Evolutionary conservation across 2,329 filamentous ascomycete genomes (phyloP).

Genomic region (Phialophora chinensis): DNA sequence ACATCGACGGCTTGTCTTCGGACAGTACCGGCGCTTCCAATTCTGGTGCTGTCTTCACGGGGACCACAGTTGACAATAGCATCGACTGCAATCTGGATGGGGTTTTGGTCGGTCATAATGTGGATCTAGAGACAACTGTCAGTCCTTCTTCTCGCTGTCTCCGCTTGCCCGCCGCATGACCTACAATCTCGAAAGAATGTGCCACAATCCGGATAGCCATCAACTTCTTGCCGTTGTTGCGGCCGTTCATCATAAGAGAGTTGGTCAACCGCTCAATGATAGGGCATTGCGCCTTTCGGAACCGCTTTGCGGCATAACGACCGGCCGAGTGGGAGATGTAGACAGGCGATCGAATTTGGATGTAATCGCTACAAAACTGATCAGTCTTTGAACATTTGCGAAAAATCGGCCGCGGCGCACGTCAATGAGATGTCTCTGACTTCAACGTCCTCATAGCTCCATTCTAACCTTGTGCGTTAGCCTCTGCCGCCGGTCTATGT

Average conservation of each 20-base stretch:
- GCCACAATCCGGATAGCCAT: constrained; percentile 99
- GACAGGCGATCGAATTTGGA: constrained; percentile 98
- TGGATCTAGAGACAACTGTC: constrained; percentile 72
- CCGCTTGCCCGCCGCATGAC: constrained; percentile 50
- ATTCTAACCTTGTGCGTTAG: constrained; percentile 46
- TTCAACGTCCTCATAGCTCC: constrained; percentile 98
- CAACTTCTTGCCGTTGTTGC: constrained; percentile 99
- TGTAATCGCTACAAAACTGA: constrained; percentile 81
- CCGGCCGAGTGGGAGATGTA: constrained; percentile 99
- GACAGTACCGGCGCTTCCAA: constrained; percentile 98
- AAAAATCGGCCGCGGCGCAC: constrained; percentile 64
- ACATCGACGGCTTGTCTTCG: constrained; percentile 99
- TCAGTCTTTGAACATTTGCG: neutral
- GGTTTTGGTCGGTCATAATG: constrained; percentile 99
- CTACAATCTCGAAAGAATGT: constrained; percentile 98
- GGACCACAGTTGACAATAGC: constrained; percentile 99
- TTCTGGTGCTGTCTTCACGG: constrained; percentile 99
- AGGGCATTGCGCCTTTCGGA: constrained; percentile 99
- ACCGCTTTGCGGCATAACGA: constrained; percentile 98
- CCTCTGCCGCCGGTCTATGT: neutral
- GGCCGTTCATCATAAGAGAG: constrained; percentile 99
- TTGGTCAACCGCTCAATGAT: constrained; percentile 99
- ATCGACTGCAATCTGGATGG: constrained; percentile 98
- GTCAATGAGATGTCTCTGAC: constrained; percentile 99
- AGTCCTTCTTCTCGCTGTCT: constrained; percentile 9